These are phyloP conservation scores for Jaltomata sinuosa DNA, from an alignment of 257 asterid species.

Conservation along the genomic window DNA sequence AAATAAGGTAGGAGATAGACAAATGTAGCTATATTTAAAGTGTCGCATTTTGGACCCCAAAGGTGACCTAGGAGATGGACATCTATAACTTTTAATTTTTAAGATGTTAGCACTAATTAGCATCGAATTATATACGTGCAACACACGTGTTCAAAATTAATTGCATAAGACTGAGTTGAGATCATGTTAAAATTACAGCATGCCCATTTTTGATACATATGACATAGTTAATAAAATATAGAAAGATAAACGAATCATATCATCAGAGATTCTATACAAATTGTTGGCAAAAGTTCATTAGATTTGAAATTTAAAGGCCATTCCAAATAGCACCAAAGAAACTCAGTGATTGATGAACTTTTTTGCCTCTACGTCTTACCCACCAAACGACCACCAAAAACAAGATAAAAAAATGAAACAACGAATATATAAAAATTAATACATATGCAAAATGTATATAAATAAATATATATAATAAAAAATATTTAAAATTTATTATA, in stretches of 20 bases:
- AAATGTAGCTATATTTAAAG: not conserved
- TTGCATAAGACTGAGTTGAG: not conserved
- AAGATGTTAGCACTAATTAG: too few relatives aligned
- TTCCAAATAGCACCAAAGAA: not conserved
- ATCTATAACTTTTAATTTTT: not conserved
- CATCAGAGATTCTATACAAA: too few relatives aligned
- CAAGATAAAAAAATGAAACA: not conserved
- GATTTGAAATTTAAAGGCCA: not conserved
- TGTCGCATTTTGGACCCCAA: not conserved
- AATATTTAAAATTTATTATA: too few relatives aligned
- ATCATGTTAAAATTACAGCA: not conserved
- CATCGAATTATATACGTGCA: too few relatives aligned
- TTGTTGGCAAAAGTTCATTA: too few relatives aligned
- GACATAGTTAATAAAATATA: too few relatives aligned
- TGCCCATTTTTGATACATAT: too few relatives aligned
- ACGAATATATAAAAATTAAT: not conserved
- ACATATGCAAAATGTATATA: too few relatives aligned
- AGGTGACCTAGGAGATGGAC: too few relatives aligned
- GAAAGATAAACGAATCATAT: not conserved
- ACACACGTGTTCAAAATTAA: too few relatives aligned
- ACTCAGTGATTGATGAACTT: not conserved
- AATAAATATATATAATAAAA: too few relatives aligned
- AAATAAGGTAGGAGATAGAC: too few relatives aligned
- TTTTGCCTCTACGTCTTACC: not conserved
- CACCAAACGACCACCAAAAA: not conserved